These are phyloP conservation scores for Didymella glomerata DNA, from an alignment of 2,329 filamentous ascomycete species.

Conservation along the genomic window DNA sequence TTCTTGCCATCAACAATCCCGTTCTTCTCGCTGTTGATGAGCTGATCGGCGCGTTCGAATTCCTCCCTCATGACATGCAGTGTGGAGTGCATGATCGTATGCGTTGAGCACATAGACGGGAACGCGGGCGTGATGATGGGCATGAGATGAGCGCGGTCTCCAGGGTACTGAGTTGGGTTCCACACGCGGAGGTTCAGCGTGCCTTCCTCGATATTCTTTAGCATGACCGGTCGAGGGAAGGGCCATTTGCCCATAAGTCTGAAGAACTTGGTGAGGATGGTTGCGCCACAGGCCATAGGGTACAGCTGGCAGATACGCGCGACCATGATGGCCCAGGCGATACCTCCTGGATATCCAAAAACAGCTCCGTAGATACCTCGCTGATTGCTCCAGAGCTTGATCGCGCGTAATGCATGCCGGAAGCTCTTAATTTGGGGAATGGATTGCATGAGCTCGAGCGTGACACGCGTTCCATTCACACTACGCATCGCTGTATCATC, in stretches of 20 bases:
- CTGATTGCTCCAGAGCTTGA: conserved; percentile 95
- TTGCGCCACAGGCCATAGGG: conserved; percentile 86
- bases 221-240: conserved; percentile 91
- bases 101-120: conserved; percentile 96
- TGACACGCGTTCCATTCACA: conserved; percentile 92
- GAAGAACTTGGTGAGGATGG: conserved; percentile 94
- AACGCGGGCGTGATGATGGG: conserved; percentile 98
- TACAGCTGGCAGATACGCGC: conserved; percentile 96
- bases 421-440: conserved; percentile 93
- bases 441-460: conserved; percentile 86
- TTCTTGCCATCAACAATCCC: conserved; percentile 79
- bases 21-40: conserved; percentile 78
- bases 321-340: conserved; percentile 98
- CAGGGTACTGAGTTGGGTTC: conserved; percentile 88
- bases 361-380: conserved; percentile 96
- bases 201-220: conserved; percentile 86
- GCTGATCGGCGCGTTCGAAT: conserved; percentile 76
- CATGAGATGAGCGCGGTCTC: conserved; percentile 90
- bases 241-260: conserved; percentile 88
- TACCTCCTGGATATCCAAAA: conserved; percentile 94
- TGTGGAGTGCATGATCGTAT: conserved; percentile 89
- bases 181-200: conserved; percentile 85
- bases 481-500: conserved; percentile 88
- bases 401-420: conserved; percentile 83
- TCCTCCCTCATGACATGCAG: conserved; percentile 85